Conservation (phyloP, 495 filamentous ascomycete species). For the Penicillium salamii region DNA sequence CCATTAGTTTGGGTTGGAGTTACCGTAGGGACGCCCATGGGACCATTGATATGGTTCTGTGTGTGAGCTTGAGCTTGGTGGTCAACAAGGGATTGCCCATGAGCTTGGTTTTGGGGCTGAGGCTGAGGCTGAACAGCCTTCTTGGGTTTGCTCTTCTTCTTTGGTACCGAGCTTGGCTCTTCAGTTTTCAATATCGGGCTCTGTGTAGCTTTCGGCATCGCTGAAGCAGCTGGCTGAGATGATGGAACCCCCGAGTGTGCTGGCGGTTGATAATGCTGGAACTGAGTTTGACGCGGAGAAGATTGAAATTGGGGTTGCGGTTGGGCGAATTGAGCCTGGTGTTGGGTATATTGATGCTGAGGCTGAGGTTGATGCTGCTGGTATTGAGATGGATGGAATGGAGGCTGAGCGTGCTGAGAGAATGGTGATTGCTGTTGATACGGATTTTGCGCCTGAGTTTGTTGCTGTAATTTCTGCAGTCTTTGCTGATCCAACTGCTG, state of each 20-base stretch:
- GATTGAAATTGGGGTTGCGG: constrained; percentile 13
- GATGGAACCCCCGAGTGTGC: constrained; percentile 10
- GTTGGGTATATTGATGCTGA: constrained; percentile 8
- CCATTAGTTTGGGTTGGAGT: constrained; percentile 16
- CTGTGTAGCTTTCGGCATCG: background rate
- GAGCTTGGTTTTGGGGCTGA: background rate
- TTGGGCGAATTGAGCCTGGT: constrained; percentile 11
- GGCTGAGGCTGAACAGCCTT: constrained; percentile 12
- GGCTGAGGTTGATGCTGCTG: constrained; percentile 17
- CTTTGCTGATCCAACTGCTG: constrained; percentile 22
- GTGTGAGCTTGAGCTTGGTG: background rate
- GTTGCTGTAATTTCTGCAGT: constrained; percentile 25
- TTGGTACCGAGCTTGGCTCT: constrained; percentile 17
- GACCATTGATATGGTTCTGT: background rate
- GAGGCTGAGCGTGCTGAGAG: constrained; percentile 11
- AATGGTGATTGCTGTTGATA: constrained; percentile 18
- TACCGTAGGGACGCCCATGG: background rate
- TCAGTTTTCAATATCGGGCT: constrained; percentile 9
- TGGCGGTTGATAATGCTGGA: constrained; percentile 25
- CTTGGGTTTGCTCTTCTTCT: constrained; percentile 24
- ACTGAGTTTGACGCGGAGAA: constrained; percentile 9
- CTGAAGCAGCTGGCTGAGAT: constrained; percentile 3
- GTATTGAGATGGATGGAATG: constrained; percentile 25
- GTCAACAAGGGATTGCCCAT: background rate
- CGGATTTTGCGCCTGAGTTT: constrained; percentile 20